Percentiles rank a stretch among this genome's conserved stretches.
Conservation (phyloP, 1,139 yeast genomes). For the Candida sanyaensis region DNA sequence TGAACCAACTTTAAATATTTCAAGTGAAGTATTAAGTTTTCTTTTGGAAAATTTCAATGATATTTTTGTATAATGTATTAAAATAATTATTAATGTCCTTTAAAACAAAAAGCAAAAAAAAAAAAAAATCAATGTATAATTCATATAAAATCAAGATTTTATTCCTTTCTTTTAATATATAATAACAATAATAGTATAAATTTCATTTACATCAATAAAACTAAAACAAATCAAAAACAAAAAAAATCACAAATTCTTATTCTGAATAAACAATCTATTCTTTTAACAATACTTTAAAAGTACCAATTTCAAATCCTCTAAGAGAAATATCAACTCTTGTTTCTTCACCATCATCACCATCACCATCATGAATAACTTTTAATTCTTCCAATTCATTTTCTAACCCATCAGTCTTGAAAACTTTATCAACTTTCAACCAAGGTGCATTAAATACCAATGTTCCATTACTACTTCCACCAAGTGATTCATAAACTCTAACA, state of each 20-base stretch:
- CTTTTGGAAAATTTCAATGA: conserved; percentile 66
- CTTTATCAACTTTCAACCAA: conserved; percentile 44
- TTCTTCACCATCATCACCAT: too few relatives aligned
- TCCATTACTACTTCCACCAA: conserved; percentile 75
- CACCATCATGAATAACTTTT: conserved; percentile 15
- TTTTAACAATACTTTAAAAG: conserved; percentile 52
- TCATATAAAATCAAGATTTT: too few relatives aligned
- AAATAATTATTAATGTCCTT: too few relatives aligned
- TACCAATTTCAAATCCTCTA: conserved; percentile 79
- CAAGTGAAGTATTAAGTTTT: conserved; percentile 62
- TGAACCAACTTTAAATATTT: conserved; percentile 78
- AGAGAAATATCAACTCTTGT: conserved; percentile 45
- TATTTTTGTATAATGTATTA: conserved; percentile 47
- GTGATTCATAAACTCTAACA: conserved; percentile 77
- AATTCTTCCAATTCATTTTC: conserved; percentile 57
- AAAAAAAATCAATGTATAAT: too few relatives aligned
- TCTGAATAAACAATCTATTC: conserved; percentile 5
- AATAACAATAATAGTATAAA: too few relatives aligned
- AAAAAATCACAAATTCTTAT: too few relatives aligned
- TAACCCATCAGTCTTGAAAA: conserved; percentile 64
- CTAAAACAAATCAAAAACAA: too few relatives aligned
- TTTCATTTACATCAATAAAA: too few relatives aligned
- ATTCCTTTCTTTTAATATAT: too few relatives aligned
- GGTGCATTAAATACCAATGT: conserved; percentile 38
- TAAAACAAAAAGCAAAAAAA: too few relatives aligned